Evolutionary conservation across 2,329 filamentous ascomycete genomes (phyloP), one percentile per base, ranked within the genome.

Genomic region (Pseudocercospora pini-densiflorae): DNA sequence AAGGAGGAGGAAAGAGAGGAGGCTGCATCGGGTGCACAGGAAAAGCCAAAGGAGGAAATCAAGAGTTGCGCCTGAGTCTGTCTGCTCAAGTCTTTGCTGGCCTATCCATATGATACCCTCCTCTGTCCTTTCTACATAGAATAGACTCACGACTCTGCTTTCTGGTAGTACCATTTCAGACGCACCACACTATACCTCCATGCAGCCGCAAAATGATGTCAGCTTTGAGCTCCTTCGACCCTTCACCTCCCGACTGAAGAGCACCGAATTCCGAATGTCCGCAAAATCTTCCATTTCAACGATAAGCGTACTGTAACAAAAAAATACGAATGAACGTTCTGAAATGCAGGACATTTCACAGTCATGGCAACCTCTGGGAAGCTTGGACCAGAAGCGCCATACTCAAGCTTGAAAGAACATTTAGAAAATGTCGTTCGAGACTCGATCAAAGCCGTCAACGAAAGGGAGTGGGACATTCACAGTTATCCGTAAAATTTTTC

Each of bases 1-100:
- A 72, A 76, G 49, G 68, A 73, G 24, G 61, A 68, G 36, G 67
- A 74, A 59, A 58, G 51, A 10, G 66, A 70, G 47, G 67, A 71
- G 27, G 62, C 65, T n/a, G 66, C 67, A 16, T 40, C 59, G 10
- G 53, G 59, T n/a, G 53, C 59, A 9, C 21, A 29, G 27, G 59
- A 45, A 27, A 61, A 65, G 49, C 31, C 58, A 7, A 61, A 63
- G 47, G 57, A 64, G 23, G 63, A 61, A 57, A 65, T 67, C 40
- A 67, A 62, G 59, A 62, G 60, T 31, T 64, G 64, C 14, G 45
- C 61, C 14, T 55, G 31, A 23, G 4, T 19, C 5, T 55, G 23
- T 14, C 16, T 55, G 24, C 49, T 54, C 27, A 31, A 8, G 10
- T 27, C 5, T 7, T 24, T 5, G 40, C 14, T 43, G 16, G 19